Evolutionary conservation across 345 rosid genomes (phyloP), one percentile per base, ranked within the genome.

Genomic region (Adansonia digitata): DNA sequence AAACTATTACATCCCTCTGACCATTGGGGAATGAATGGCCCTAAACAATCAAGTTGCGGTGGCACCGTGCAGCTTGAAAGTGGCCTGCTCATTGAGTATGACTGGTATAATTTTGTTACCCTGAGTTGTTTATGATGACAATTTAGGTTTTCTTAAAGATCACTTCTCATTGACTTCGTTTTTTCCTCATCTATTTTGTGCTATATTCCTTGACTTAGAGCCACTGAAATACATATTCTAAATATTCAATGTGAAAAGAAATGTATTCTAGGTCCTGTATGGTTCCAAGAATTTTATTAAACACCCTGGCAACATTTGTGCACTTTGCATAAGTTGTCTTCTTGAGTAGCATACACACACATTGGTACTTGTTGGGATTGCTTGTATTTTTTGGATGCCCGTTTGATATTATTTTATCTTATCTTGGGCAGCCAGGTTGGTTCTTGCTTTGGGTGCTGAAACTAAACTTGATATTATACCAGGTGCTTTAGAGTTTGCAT

Each of bases 381-480:
- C 56, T 39, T 17, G 53, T 45, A 45, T 45, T 24, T 43, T 40
- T 61, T 61, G 78, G 71, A 71, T 43, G 31, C 48, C 75, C 9
- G 14, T 34, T 60, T 70, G 76, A 81, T 81, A 26, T 67, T 61
- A 48, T 42, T 34, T 73, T 78, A 72, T 77, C 77, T 89, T 80
- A 60, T 85, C 75, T 68, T 86, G 96, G 96, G 83, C 95, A 92
- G 97, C 87, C 85, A 92, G 97, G 98, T 79, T 94, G 97, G 98
- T 94, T 85, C 97, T 94, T 90, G 93, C 97, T 86, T 85, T 94
- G 85, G 98, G 98, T 60, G 92, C 98, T 88, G 94, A 90, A 88
- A 56, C 94, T 52, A 92, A 86, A 75, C 92, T 92, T 69, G 97
- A 92, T 81, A 75, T 84, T 82, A 86, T 90, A 67, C 97, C 97